Evolutionary conservation across 2,329 filamentous ascomycete species (phyloP), one percentile per base, ranked within the genome.

Genomic region (Trichoderma sp.): DNA sequence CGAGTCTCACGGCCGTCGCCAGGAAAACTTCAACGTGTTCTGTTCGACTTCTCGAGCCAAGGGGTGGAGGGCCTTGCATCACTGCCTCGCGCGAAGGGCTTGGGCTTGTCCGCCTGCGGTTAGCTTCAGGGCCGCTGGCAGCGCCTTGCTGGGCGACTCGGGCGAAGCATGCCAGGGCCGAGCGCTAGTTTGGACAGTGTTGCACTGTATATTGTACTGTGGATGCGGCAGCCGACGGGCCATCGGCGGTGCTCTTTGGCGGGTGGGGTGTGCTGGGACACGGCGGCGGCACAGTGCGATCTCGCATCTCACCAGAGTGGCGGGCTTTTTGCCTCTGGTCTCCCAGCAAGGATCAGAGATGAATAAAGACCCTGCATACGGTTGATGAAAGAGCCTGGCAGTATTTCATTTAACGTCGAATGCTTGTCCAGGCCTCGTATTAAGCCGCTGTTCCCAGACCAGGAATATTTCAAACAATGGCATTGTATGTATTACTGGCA

Each of bases 21-120:
- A 70, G 70, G 2, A 75, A 66, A 73, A 73, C 69, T 70, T 75
- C 70, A 73, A 75, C 74, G 74, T 75, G 74, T 75, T 74, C 74
- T 72, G 70, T 73, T 70, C 70, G 58, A 49, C 16, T 43, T 43
- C 39, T 43, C 18, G 11, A 54, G 18, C 18, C 34, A 61, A 61
- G 21, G 56, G 51, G 66, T 66, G 71, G 70, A 70, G 70, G 71
- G 66, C 58, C 66, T 72, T 43, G 54, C 55, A 59, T 65, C 51
- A 37, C 46, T 54, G 59, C 58, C 59, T 68, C 60, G n/a, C 46
- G 51, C 67, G 46, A 65, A 54, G 46, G 68, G 58, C 59, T 70
- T 24, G 54, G 59, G 10, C 71, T 71, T 71, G 71, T 30, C 71
- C 39, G 13, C 34, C 43, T 61, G 3, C 21, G 71, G 59, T 63